These are phyloP conservation scores for Fusarium musae DNA, from an alignment of 2,329 filamentous ascomycete genomes.

Conservation along the genomic window DNA sequence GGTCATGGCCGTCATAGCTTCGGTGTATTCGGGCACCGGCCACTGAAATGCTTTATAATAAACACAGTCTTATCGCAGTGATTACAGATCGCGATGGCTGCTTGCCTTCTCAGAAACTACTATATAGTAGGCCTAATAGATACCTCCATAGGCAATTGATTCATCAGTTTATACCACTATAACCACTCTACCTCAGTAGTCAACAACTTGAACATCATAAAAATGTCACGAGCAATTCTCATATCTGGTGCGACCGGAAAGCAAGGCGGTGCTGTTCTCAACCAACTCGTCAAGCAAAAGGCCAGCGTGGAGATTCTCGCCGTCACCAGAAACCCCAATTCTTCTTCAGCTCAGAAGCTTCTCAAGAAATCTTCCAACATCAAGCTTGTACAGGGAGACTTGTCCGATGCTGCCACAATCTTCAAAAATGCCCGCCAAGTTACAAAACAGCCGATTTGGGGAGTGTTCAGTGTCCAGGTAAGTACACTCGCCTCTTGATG, in stretches of 20 bases:
- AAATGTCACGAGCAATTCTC: constrained; percentile 43
- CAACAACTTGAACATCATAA: background rate
- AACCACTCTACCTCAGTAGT: background rate
- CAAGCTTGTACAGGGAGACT: constrained; percentile 66
- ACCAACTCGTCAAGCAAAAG: constrained; percentile 45
- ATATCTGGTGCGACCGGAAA: constrained; percentile 53
- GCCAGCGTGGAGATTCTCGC: constrained; percentile 64
- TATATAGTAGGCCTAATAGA: background rate
- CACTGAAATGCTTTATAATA: constrained; percentile 3
- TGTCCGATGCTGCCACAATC: constrained; percentile 61
- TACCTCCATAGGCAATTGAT: background rate
- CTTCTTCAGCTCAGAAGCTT: constrained; percentile 61
- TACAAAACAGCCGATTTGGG: constrained; percentile 17
- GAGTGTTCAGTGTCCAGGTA: constrained; percentile 27
- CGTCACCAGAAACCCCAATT: constrained; percentile 67
- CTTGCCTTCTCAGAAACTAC: fast-evolving
- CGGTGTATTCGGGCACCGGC: background rate
- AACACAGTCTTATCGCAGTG: background rate
- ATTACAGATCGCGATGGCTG: background rate
- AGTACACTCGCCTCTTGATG: background rate
- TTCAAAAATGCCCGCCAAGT: constrained; percentile 50
- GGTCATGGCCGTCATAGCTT: background rate
- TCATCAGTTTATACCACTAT: background rate
- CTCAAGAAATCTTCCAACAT: constrained; percentile 57
- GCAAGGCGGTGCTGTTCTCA: constrained; percentile 51